Percentiles rank a stretch among this genome's conserved stretches.
These are phyloP conservation scores for Xylariaceae sp. DNA, from an alignment of 2,329 filamentous ascomycete species.

Conservation along the genomic window DNA sequence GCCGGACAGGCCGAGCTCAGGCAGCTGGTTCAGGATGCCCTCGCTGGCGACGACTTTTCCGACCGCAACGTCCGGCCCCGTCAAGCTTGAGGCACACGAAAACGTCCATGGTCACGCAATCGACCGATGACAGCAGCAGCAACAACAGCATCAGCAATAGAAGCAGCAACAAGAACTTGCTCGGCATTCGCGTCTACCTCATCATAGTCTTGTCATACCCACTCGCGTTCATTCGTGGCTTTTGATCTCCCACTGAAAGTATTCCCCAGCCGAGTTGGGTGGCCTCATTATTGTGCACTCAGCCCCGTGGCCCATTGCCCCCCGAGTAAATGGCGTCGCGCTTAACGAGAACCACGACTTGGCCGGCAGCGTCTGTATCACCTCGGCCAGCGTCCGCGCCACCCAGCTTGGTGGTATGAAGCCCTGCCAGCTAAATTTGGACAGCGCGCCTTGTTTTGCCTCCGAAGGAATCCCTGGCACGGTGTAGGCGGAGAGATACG, in stretches of 20 bases:
- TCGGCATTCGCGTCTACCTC: too few relatives aligned
- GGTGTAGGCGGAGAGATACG: slow-evolving; percentile 66
- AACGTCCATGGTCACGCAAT: not conserved
- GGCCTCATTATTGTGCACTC: slow-evolving; percentile 56
- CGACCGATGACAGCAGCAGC: not conserved
- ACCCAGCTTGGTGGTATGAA: slow-evolving; percentile 55
- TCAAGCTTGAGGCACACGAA: slow-evolving; percentile 43
- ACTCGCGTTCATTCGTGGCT: slow-evolving; percentile 39
- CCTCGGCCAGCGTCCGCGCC: slow-evolving; percentile 45
- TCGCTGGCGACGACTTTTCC: slow-evolving; percentile 63
- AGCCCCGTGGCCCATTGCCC: slow-evolving; percentile 41
- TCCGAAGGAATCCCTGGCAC: slow-evolving; percentile 44
- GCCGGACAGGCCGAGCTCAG: slow-evolving; percentile 78
- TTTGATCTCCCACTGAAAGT: slow-evolving; percentile 59
- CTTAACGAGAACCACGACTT: slow-evolving; percentile 56
- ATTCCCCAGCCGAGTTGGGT: slow-evolving; percentile 48
- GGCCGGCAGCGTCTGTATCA: slow-evolving; percentile 42
- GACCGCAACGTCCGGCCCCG: slow-evolving; percentile 64
- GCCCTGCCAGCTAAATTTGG: slow-evolving; percentile 58
- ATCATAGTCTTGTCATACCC: not conserved
- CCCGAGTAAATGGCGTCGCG: slow-evolving; percentile 50
- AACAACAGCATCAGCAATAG: too few relatives aligned
- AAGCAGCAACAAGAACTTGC: too few relatives aligned
- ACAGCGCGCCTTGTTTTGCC: slow-evolving; percentile 36
- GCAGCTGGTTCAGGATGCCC: slow-evolving; percentile 74